Percentiles rank a stretch among this genome's conserved stretches.
These are phyloP conservation scores for Pythium pyrilobum DNA, from an alignment of 352 stramenopile species.

Conservation along the genomic window DNA sequence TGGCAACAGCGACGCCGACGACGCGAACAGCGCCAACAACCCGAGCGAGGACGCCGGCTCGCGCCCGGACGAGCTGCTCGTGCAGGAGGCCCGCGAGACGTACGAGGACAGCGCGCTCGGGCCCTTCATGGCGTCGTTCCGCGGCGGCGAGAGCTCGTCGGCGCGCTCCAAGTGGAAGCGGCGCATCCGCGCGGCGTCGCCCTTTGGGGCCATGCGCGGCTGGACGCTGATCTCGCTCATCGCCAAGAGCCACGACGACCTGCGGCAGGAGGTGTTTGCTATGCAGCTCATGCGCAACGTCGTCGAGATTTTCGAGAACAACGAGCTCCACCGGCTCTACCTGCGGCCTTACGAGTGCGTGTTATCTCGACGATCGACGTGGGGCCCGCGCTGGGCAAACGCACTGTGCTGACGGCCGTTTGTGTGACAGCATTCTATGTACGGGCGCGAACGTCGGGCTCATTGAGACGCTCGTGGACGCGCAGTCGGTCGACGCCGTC, in stretches of 20 bases:
- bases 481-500: slow-evolving; percentile 89
- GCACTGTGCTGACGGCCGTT: neutral
- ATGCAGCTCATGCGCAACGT: slow-evolving; percentile 29
- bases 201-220: slow-evolving; percentile 18
- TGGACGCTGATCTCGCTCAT: slow-evolving; percentile 36
- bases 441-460: slow-evolving; percentile 86
- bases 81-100: slow-evolving; percentile 22
- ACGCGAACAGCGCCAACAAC: neutral
- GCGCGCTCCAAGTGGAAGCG: slow-evolving; percentile 5
- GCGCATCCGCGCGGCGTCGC: slow-evolving; percentile 12
- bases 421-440: slow-evolving; percentile 64
- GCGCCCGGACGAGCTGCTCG: slow-evolving; percentile 18
- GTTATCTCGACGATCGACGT: neutral
- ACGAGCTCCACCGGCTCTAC: slow-evolving; percentile 25
- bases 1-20: neutral
- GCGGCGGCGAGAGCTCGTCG: neutral
- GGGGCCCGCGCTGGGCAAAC: neutral
- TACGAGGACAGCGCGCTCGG: slow-evolving; percentile 25
- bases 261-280: slow-evolving; percentile 36
- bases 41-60: slow-evolving; percentile 5
- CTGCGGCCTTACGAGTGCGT: slow-evolving; percentile 28
- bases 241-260: slow-evolving; percentile 36
- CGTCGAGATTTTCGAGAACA: slow-evolving; percentile 25
- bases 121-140: slow-evolving; percentile 13
- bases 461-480: slow-evolving; percentile 90